Evolutionary conservation across 345 rosid species (phyloP).

Genomic region (Conringia planisiliqua): DNA sequence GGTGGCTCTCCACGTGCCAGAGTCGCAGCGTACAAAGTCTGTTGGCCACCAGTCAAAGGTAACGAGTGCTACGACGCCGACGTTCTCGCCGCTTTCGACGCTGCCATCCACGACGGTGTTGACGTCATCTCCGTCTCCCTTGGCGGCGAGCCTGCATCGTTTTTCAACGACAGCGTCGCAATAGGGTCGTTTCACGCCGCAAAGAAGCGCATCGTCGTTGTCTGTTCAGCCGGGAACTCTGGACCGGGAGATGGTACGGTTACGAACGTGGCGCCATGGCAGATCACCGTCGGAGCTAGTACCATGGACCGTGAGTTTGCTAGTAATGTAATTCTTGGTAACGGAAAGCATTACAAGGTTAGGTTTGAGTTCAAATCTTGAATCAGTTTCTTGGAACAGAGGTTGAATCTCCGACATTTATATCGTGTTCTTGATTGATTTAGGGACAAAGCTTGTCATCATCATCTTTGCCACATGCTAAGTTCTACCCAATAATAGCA

Average conservation of each 20-base stretch:
- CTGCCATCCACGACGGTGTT: slow-evolving; percentile 72
- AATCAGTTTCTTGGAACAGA: neutral
- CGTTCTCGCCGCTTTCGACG: slow-evolving; percentile 62
- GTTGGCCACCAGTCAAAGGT: slow-evolving; percentile 52
- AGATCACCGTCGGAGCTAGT: slow-evolving; percentile 87
- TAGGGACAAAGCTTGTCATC: slow-evolving; percentile 80
- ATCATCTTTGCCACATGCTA: slow-evolving; percentile 39
- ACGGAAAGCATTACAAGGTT: slow-evolving; percentile 60
- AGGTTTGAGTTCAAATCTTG: neutral
- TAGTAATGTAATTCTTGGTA: slow-evolving; percentile 55
- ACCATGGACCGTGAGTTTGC: slow-evolving; percentile 85
- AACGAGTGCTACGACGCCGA: slow-evolving; percentile 72
- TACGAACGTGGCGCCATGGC: slow-evolving; percentile 77
- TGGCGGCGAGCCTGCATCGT: slow-evolving; percentile 43
- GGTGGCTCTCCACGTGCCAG: slow-evolving; percentile 84
- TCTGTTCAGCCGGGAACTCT: slow-evolving; percentile 76
- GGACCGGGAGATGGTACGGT: slow-evolving; percentile 70
- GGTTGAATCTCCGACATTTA: neutral
- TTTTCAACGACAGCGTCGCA: slow-evolving; percentile 57
- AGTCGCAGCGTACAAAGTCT: slow-evolving; percentile 86
- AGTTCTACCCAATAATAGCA: slow-evolving; percentile 52
- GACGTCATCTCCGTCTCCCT: slow-evolving; percentile 75
- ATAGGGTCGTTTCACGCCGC: slow-evolving; percentile 84
- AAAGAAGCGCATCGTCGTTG: slow-evolving; percentile 53
- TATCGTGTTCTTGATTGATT: neutral